These are phyloP conservation scores for Globisporangium megalacanthum DNA, from an alignment of 352 stramenopile species.

Conservation along the genomic window DNA sequence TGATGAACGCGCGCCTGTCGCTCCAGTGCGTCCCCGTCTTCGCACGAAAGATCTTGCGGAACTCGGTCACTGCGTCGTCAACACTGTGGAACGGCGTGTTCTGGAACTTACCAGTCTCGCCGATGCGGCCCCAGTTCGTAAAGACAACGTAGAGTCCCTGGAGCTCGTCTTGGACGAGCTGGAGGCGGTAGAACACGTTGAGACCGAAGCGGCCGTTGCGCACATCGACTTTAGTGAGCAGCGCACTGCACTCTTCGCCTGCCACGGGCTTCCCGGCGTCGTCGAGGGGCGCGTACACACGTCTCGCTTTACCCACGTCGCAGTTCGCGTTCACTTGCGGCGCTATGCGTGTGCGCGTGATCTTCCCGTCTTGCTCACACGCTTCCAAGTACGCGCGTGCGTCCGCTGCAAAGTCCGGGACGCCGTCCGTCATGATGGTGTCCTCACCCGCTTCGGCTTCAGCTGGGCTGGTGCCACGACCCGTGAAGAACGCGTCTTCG, in stretches of 20 bases:
- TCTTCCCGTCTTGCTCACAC: constrained; percentile 52
- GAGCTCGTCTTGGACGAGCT: constrained; percentile 65
- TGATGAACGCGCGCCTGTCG: constrained; percentile 37
- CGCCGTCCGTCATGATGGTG: constrained; percentile 19
- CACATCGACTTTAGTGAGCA: constrained; percentile 75
- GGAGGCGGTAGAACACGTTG: constrained; percentile 75
- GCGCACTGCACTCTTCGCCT: constrained; percentile 42
- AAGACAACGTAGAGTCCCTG: constrained; percentile 71
- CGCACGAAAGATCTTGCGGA: constrained; percentile 78
- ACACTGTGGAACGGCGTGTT: constrained; percentile 63
- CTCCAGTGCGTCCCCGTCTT: constrained; percentile 76
- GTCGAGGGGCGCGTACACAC: constrained; percentile 29
- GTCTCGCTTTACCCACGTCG: constrained; percentile 50
- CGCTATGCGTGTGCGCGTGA: constrained; percentile 35
- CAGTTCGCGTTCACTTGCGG: constrained; percentile 49
- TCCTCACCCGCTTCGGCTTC: constrained; percentile 14
- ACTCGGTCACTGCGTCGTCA: constrained; percentile 52
- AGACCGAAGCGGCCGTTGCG: constrained; percentile 62
- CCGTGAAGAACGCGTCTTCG: constrained; percentile 24
- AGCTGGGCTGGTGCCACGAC: background rate
- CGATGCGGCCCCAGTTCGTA: constrained; percentile 78
- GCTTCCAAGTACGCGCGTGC: constrained; percentile 39
- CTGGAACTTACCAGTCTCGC: constrained; percentile 70
- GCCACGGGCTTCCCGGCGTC: constrained; percentile 16
- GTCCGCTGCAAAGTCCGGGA: constrained; percentile 41